Evolutionary conservation across 331 rosid species (phyloP).

Genomic region (Prunus yedoensis): DNA sequence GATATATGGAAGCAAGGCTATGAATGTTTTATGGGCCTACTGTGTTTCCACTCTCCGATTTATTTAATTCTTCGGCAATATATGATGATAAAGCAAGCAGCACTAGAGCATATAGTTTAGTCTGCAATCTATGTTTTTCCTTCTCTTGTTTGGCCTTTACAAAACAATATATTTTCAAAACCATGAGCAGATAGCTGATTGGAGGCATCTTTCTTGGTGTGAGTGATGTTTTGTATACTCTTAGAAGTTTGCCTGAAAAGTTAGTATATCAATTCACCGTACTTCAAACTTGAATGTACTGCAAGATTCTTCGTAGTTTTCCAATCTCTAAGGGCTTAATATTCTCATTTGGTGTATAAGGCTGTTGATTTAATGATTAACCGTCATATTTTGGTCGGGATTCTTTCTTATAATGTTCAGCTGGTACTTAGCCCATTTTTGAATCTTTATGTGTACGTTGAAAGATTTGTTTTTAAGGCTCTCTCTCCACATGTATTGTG

Average conservation of each 20-base stretch:
- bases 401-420: slow-evolving; percentile 27
- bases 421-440: slow-evolving; percentile 62
- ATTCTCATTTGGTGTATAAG: not conserved
- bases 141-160: not conserved
- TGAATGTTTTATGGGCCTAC: not conserved
- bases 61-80: not conserved
- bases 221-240: not conserved
- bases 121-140: not conserved
- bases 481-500: no score
- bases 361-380: not conserved
- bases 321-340: not conserved
- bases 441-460: slow-evolving; percentile 19
- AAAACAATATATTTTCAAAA: not conserved
- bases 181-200: not conserved
- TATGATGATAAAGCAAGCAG: not conserved
- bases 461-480: no score
- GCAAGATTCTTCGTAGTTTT: not conserved
- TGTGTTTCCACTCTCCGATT: not conserved
- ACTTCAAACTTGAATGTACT: not conserved
- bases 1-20: not conserved
- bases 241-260: not conserved
- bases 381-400: not conserved
- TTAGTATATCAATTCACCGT: not conserved
- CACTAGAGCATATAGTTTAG: not conserved
- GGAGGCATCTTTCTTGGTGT: not conserved